phyloP scores from a whole-genome alignment of 2,329 filamentous ascomycete species.

The Malbranchea zuffiana region DNA sequence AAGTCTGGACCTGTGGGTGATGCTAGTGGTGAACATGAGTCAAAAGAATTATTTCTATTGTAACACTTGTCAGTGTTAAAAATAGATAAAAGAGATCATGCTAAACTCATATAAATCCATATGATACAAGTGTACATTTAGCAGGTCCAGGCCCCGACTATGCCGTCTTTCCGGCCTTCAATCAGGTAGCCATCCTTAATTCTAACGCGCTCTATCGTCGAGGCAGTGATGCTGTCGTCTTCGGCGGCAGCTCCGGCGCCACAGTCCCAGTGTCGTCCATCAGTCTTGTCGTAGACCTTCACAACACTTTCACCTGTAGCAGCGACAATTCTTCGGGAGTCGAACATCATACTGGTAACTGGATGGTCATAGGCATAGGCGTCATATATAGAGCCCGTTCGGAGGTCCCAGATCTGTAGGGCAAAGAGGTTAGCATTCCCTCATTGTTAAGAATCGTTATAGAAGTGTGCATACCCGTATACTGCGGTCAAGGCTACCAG shows the following conservation, averaged over 20 bases:
- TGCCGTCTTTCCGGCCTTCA: slow-evolving; percentile 77
- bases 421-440: slow-evolving; percentile 18
- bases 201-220: slow-evolving; percentile 71
- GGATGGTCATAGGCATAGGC: slow-evolving; percentile 91
- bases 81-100: too few species aligned
- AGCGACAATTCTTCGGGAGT: slow-evolving; percentile 74
- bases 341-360: slow-evolving; percentile 96
- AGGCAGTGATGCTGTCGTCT: slow-evolving; percentile 53
- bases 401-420: slow-evolving; percentile 91
- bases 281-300: slow-evolving; percentile 96
- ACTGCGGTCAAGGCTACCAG: slow-evolving; percentile 82
- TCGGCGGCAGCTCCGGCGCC: slow-evolving; percentile 63
- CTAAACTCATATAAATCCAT: neutral
- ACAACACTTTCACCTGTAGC: slow-evolving; percentile 87
- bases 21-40: too few species aligned
- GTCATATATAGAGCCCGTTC: slow-evolving; percentile 88
- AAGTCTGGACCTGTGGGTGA: too few species aligned
- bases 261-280: slow-evolving; percentile 93
- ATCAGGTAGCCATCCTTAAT: slow-evolving; percentile 90
- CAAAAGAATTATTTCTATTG: too few species aligned
- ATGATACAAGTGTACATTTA: slow-evolving; percentile 25
- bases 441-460: slow-evolving; percentile 2
- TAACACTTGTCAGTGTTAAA: too few species aligned
- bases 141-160: slow-evolving; percentile 84
- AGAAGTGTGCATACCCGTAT: slow-evolving; percentile 61